Percentiles rank a stretch among this genome's conserved stretches.
phyloP scores from a whole-genome alignment of 345 rosid genomes.

The Cardamine chenopodiifolia region DNA sequence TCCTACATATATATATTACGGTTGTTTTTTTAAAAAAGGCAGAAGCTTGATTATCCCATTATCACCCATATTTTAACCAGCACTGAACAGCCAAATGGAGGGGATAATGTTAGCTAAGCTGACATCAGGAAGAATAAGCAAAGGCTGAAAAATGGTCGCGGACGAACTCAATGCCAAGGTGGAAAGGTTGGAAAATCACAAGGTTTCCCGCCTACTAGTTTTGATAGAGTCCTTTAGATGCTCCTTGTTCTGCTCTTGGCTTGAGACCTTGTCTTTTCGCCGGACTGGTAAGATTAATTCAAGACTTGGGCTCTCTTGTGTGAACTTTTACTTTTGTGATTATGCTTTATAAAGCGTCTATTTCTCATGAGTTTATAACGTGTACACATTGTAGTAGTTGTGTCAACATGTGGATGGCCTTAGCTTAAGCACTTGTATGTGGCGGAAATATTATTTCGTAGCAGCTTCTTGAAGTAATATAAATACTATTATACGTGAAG shows the following conservation, averaged over 20 bases:
- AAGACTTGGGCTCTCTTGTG: neutral
- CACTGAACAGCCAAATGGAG: conserved; percentile 57
- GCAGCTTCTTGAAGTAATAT: conserved; percentile 17
- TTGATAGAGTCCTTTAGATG: conserved; percentile 95
- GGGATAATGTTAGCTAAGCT: conserved; percentile 63
- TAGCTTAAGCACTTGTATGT: conserved; percentile 9
- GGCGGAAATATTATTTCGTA: neutral
- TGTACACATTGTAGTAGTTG: neutral
- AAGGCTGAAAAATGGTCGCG: conserved; percentile 86
- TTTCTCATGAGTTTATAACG: neutral
- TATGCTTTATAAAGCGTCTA: neutral
- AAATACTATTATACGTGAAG: neutral
- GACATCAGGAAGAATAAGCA: conserved; percentile 68
- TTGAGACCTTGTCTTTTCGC: conserved; percentile 91
- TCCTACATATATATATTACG: neutral
- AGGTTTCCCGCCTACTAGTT: conserved; percentile 83
- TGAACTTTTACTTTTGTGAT: conserved; percentile 5
- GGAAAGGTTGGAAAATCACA: conserved; percentile 76
- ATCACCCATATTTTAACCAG: conserved; percentile 53
- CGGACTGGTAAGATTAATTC: conserved; percentile 63
- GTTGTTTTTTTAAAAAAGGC: neutral
- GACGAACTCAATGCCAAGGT: conserved; percentile 80
- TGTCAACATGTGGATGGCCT: conserved; percentile 8
- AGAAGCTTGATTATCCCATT: conserved; percentile 36
- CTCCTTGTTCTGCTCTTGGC: conserved; percentile 99